Base-by-base conservation (phyloP, 2,329 filamentous ascomycete species). In the Hypomyces rosellus region DNA sequence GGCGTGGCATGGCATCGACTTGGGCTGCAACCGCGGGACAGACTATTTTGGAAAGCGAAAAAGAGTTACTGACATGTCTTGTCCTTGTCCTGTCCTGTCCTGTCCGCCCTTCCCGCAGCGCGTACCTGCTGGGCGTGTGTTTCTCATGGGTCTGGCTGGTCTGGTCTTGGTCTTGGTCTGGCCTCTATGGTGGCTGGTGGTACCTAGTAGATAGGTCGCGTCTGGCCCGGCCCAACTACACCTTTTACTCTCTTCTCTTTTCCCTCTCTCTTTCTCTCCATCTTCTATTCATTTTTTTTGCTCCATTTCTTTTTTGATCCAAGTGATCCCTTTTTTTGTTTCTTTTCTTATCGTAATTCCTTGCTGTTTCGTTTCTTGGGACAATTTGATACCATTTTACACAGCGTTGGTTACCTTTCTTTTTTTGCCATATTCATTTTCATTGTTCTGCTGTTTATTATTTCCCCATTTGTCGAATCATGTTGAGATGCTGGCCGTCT, bases 401-500 rank as follows among this genome's bases (percentile, higher is more conserved):
- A 41, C n/a, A 40, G 39, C 48, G 30, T 30, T 42, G 34, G 13
- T 38, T n/a, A n/a, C n/a, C n/a, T n/a, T 12, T n/a, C n/a, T 16
- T 38, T 8, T 38, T 38, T 16, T 38, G 8, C 12, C 5, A n/a
- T 13, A 2, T 30, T 13, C 22, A 33, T 34, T 44, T 39, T 44
- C 36, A 15, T 43, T 33, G 13, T 11, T 33, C 33, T 18, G 18
- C 52, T 47, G 40, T 33, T 40, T 45, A 42, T 20, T 43, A 11
- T 18, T 33, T 44, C 43, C 45, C 12, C 22, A 20, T 42, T 18
- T 25, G 22, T 48, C 58, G 56, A 62, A 61, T 52, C 52, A 61
- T 59, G 63, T 57, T 67, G 65, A 62, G 66, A 68, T 68, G 66
- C 66, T 65, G 64, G 66, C 39, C 54, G 55, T 57, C 55, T 57